phyloP scores from a whole-genome alignment of 495 filamentous ascomycete species.

The Podospora conica region DNA sequence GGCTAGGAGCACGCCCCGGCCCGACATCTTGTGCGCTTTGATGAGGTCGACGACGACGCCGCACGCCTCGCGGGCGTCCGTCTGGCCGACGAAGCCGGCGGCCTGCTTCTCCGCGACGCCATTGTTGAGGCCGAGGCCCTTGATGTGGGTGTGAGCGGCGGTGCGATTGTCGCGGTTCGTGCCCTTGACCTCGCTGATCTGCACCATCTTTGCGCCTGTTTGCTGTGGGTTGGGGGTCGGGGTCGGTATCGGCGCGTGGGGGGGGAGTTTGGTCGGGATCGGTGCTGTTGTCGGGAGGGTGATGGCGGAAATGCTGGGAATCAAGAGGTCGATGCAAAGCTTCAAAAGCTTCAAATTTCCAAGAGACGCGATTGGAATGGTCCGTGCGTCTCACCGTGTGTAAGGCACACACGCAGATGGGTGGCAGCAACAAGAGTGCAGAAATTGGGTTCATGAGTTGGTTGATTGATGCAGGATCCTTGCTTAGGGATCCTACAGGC shows the following conservation, averaged over 20 bases:
- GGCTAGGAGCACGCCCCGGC: constrained; percentile 84
- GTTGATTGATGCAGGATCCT: too few species aligned
- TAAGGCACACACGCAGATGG: too few species aligned
- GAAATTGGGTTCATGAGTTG: too few species aligned
- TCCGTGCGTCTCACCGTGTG: constrained; percentile 9
- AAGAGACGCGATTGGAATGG: constrained; percentile 8
- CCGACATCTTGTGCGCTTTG: constrained; percentile 92
- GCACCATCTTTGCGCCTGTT: constrained; percentile 57
- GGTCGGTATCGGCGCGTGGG: neutral
- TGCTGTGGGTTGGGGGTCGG: neutral
- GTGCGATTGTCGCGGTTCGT: constrained; percentile 93
- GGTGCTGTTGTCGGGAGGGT: neutral
- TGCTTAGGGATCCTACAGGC: too few species aligned
- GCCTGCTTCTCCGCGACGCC: constrained; percentile 71
- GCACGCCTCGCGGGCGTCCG: constrained; percentile 84
- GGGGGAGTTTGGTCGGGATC: neutral
- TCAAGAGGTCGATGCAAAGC: constrained; percentile 8
- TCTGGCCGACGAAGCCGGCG: constrained; percentile 85
- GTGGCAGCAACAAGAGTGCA: too few species aligned
- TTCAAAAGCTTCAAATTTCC: constrained; percentile 26
- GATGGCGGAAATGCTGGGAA: constrained; percentile 6
- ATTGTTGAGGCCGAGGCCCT: constrained; percentile 81
- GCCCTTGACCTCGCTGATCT: constrained; percentile 93
- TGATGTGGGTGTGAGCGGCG: constrained; percentile 95
- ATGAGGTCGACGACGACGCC: constrained; percentile 94